Conservation (phyloP, 1,284 basidiomycete genomes). For the Malassezia slooffiae region DNA sequence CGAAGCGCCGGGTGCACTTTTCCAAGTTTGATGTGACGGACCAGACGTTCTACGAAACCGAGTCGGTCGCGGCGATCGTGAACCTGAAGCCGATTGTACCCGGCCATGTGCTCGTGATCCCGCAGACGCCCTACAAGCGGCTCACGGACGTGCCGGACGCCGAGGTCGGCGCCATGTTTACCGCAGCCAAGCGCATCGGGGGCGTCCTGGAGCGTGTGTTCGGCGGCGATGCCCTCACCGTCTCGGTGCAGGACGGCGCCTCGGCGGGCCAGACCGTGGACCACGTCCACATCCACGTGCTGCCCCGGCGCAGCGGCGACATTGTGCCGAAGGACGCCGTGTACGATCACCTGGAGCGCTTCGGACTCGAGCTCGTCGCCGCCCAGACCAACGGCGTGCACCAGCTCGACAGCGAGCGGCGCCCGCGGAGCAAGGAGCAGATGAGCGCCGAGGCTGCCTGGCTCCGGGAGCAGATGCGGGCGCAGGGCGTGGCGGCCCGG, state of each 20-base stretch:
- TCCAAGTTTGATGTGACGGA: constrained; percentile 25
- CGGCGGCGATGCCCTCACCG: constrained; percentile 30
- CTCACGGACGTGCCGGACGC: constrained; percentile 23
- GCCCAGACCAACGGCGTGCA: constrained; percentile 9
- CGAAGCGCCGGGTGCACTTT: constrained; percentile 23
- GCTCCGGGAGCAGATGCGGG: constrained; percentile 11
- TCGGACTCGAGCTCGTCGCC: constrained; percentile 24
- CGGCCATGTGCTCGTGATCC: constrained; percentile 40
- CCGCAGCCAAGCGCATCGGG: constrained; percentile 29
- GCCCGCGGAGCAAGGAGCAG: constrained; percentile 23
- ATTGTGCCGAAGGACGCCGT: constrained; percentile 37
- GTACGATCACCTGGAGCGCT: constrained; percentile 24
- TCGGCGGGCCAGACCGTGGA: constrained; percentile 35
- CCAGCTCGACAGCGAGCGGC: constrained; percentile 25
- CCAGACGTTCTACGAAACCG: constrained; percentile 25
- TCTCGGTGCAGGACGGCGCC: constrained; percentile 39
- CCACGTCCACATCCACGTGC: constrained; percentile 42
- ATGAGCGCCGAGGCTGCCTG: constrained; percentile 32
- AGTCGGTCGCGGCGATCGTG: constrained; percentile 26
- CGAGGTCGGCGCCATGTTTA: constrained; percentile 26
- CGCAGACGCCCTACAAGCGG: constrained; percentile 23
- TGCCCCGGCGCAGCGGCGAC: constrained; percentile 37
- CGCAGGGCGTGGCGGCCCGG: constrained; percentile 5
- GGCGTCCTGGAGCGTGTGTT: constrained; percentile 27
- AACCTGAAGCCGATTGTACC: constrained; percentile 45